Conservation (phyloP, 2,329 filamentous ascomycete species). For the Byssochlamys sp. region DNA sequence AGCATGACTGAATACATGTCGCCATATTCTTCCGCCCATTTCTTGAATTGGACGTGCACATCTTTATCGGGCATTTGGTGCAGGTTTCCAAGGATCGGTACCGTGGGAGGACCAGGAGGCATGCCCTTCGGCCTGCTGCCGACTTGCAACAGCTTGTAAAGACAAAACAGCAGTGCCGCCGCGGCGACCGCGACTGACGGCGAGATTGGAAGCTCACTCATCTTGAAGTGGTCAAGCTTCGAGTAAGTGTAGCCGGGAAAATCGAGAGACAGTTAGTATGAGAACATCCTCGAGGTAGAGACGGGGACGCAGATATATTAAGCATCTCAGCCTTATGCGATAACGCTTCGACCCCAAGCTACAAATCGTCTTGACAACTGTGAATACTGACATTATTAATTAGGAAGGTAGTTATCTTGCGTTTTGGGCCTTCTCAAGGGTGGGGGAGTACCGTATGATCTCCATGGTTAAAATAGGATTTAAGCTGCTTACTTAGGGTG, state of each 20-base stretch:
- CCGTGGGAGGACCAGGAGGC: constrained; percentile 10
- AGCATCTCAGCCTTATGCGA: neutral
- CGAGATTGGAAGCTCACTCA: neutral
- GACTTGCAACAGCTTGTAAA: constrained; percentile 2
- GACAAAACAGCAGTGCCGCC: neutral
- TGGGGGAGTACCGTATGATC: neutral
- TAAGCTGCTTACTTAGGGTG: too few relatives aligned
- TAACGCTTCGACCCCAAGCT: neutral
- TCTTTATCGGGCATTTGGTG: constrained; percentile 7
- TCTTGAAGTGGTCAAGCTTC: neutral
- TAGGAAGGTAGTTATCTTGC: neutral
- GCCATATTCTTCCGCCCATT: constrained; percentile 9
- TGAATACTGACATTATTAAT: neutral
- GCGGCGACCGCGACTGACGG: neutral
- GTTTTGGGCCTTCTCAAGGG: neutral
- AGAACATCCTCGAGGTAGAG: neutral
- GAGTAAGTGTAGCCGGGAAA: neutral
- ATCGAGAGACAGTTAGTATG: neutral
- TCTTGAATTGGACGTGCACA: constrained; percentile 5
- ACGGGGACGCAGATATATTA: neutral
- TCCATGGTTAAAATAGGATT: neutral
- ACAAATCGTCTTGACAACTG: neutral
- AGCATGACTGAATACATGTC: constrained; percentile 7
- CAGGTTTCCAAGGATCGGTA: constrained; percentile 10
- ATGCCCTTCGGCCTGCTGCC: constrained; percentile 7